Conservation (phyloP, 345 rosid genomes). For the Acer yangbiense region DNA sequence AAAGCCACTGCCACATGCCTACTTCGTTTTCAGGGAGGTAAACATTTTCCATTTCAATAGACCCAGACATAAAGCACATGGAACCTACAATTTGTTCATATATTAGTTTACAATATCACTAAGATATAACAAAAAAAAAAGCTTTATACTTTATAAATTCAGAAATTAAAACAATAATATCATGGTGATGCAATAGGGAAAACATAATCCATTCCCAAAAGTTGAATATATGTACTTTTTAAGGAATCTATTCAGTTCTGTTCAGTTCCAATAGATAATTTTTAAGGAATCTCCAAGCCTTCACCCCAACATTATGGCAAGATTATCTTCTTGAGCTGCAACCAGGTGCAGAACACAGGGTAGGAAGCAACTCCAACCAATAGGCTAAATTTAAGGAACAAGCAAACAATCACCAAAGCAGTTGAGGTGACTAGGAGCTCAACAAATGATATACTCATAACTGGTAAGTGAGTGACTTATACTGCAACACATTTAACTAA, state of each 20-base stretch:
- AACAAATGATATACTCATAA: not conserved
- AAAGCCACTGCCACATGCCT: constrained; percentile 93
- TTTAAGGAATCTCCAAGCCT: not conserved
- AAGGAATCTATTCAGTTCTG: not conserved
- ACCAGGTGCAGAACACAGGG: not conserved
- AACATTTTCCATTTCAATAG: constrained; percentile 85
- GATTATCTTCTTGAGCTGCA: not conserved
- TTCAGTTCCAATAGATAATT: not conserved
- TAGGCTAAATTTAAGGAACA: constrained; percentile 2
- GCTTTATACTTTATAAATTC: not conserved
- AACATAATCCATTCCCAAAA: not conserved
- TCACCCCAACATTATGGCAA: constrained; percentile 4
- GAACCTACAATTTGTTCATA: constrained; percentile 52
- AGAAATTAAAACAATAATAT: constrained; percentile 6
- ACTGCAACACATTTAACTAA: not conserved
- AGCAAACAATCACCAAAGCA: not conserved
- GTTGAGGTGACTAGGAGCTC: not conserved
- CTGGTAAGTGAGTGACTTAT: not conserved
- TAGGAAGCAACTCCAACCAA: constrained; percentile 6
- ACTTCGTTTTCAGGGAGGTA: constrained; percentile 88
- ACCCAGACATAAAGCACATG: constrained; percentile 97
- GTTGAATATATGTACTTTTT: not conserved
- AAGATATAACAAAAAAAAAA: not conserved
- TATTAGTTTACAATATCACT: constrained; percentile 9
- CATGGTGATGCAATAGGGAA: not conserved